phyloP scores from a whole-genome alignment of 2,329 filamentous ascomycete species.

The Dryadomyces quercus-mongolicae region DNA sequence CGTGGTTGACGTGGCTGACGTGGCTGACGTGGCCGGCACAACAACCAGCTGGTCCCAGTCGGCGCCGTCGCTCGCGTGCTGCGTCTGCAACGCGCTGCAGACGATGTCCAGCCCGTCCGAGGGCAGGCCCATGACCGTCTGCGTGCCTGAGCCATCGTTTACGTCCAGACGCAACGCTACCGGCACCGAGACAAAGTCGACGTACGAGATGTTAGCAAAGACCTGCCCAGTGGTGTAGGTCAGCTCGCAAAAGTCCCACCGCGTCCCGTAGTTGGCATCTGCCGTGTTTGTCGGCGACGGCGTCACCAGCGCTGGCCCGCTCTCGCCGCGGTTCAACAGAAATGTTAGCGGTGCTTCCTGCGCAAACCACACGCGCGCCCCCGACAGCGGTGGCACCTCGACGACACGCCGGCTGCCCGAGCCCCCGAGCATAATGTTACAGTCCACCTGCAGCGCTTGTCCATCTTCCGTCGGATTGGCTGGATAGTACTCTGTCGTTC shows the following conservation, averaged over 20 bases:
- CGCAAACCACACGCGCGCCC: constrained; percentile 62
- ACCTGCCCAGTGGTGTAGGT: constrained; percentile 52
- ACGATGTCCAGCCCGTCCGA: constrained; percentile 32
- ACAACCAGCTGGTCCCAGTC: constrained; percentile 43
- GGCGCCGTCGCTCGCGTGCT: constrained; percentile 31
- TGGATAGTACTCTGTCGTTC: background rate
- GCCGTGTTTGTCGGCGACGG: constrained; percentile 56
- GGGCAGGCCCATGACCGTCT: constrained; percentile 37
- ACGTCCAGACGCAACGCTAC: constrained; percentile 42
- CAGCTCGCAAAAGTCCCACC: constrained; percentile 60
- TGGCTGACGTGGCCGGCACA: constrained; percentile 26
- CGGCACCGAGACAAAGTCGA: constrained; percentile 61
- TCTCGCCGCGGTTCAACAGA: constrained; percentile 48
- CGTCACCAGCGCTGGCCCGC: constrained; percentile 58
- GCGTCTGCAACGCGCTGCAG: constrained; percentile 29
- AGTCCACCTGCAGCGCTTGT: background rate
- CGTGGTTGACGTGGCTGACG: too few relatives aligned
- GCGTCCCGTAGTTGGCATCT: constrained; percentile 48
- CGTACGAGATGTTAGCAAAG: constrained; percentile 60
- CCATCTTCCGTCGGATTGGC: background rate
- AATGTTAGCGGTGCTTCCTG: constrained; percentile 51
- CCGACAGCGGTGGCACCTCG: constrained; percentile 57
- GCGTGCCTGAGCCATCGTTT: constrained; percentile 26
- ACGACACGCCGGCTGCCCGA: constrained; percentile 47
- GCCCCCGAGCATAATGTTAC: constrained; percentile 44